These are phyloP conservation scores for Lenzites betulinus DNA, from an alignment of 768 basidiomycete genomes.

Conservation along the genomic window DNA sequence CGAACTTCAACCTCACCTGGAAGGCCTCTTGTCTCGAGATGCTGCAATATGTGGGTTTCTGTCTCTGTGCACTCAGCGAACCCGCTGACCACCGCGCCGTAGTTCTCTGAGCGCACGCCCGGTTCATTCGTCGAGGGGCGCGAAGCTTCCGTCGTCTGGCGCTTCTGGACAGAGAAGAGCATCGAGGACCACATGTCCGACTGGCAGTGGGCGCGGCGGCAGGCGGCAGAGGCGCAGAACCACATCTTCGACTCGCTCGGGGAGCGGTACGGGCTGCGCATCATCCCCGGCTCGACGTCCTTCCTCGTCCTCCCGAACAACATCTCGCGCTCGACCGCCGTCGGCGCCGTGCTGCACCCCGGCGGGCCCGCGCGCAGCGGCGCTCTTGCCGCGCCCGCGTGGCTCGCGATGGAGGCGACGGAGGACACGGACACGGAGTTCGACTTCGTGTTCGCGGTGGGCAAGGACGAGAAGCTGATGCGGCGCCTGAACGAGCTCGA, in stretches of 20 bases:
- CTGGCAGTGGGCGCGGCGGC: conserved; percentile 79
- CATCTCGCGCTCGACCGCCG: conserved; percentile 80
- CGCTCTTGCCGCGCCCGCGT: conserved; percentile 35
- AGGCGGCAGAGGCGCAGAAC: conserved; percentile 90
- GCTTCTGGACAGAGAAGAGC: conserved; percentile 68
- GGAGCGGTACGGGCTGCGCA: conserved; percentile 80
- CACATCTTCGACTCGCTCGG: conserved; percentile 89
- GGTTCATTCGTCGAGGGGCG: conserved; percentile 85
- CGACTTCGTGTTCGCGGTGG: conserved; percentile 65
- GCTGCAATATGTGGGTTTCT: conserved; percentile 68
- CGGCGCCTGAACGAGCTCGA: conserved; percentile 76
- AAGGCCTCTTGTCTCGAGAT: conserved; percentile 82
- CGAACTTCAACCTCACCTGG: conserved; percentile 79
- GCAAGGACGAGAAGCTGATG: conserved; percentile 78
- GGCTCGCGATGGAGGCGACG: conserved; percentile 42
- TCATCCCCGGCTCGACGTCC: conserved; percentile 76
- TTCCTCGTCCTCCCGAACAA: conserved; percentile 86
- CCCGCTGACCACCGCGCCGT: not conserved
- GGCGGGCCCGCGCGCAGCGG: conserved; percentile 49
- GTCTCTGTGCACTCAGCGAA: not conserved
- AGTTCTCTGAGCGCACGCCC: conserved; percentile 90
- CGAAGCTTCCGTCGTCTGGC: conserved; percentile 81
- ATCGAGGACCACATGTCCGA: conserved; percentile 44
- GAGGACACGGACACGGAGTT: conserved; percentile 42
- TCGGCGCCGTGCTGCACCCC: conserved; percentile 76